Conservation (phyloP, 2,329 filamentous ascomycete species). For the Intubia oerlemansii region DNA sequence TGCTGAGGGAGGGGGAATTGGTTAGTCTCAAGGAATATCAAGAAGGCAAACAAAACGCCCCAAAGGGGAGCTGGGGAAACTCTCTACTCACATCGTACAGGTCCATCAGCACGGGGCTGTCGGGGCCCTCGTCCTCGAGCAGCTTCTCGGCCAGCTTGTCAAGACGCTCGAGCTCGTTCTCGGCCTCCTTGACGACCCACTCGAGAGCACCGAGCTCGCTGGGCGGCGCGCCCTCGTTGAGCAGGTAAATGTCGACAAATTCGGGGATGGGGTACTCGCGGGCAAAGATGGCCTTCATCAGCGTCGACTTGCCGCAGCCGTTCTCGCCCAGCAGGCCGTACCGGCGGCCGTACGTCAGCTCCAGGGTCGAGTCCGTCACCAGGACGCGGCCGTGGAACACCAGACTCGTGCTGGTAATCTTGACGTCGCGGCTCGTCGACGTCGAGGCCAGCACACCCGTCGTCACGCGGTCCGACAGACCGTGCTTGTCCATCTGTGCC, state of each 20-base stretch:
- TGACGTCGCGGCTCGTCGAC: slow-evolving; percentile 73
- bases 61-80: no score
- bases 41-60: neutral
- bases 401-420: slow-evolving; percentile 81
- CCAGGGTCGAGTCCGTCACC: slow-evolving; percentile 81
- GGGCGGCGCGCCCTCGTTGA: slow-evolving; percentile 89
- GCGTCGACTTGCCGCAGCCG: slow-evolving; percentile 96
- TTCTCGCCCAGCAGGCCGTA: slow-evolving; percentile 96
- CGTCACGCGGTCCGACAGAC: slow-evolving; percentile 91
- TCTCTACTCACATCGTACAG: slow-evolving; percentile 63
- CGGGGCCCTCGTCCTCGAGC: slow-evolving; percentile 78
- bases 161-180: slow-evolving; percentile 76
- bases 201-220: slow-evolving; percentile 79
- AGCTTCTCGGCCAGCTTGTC: slow-evolving; percentile 79
- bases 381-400: slow-evolving; percentile 97
- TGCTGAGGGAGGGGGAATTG: slow-evolving; percentile 50
- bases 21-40: neutral
- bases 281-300: slow-evolving; percentile 82
- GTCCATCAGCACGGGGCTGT: slow-evolving; percentile 76
- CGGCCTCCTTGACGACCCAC: slow-evolving; percentile 90
- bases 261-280: slow-evolving; percentile 93
- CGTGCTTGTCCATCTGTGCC: slow-evolving; percentile 87
- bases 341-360: slow-evolving; percentile 77
- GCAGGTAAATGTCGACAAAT: slow-evolving; percentile 91
- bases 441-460: slow-evolving; percentile 88